These are phyloP conservation scores for Piper longum DNA, from an alignment of 164 flowering plant genomes.

Conservation along the genomic window DNA sequence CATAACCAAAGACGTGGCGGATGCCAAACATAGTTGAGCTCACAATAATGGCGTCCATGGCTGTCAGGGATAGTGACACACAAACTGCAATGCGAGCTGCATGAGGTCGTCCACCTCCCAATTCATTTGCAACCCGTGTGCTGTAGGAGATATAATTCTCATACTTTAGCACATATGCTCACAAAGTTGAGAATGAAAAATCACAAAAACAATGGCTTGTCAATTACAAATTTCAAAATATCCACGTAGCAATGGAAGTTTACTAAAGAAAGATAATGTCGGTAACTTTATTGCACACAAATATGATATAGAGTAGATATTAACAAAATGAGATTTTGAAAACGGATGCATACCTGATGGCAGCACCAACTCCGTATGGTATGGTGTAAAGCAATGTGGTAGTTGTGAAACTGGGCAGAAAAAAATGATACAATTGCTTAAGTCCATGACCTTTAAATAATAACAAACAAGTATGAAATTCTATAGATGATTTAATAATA, in stretches of 20 bases:
- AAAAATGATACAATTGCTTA: neutral
- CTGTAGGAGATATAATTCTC: constrained; percentile 14
- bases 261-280: too few species aligned
- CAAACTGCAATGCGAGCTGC: constrained; percentile 45
- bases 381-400: constrained; percentile 48
- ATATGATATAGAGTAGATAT: too few species aligned
- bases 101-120: constrained; percentile 70
- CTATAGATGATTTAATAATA: too few species aligned
- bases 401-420: constrained; percentile 44
- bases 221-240: too few species aligned
- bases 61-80: constrained; percentile 28
- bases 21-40: constrained; percentile 34
- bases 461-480: neutral
- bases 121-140: constrained; percentile 80
- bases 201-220: too few species aligned
- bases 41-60: constrained; percentile 23
- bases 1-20: constrained; percentile 49
- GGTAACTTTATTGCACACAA: too few species aligned
- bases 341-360: constrained; percentile 41
- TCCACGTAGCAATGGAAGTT: too few species aligned
- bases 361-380: constrained; percentile 65
- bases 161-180: too few species aligned
- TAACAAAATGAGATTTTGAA: neutral
- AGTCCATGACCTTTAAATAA: neutral
- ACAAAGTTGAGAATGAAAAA: too few species aligned